phyloP scores from a whole-genome alignment of 2,329 filamentous ascomycete genomes.

The Proliferodiscus dingleyae region DNA sequence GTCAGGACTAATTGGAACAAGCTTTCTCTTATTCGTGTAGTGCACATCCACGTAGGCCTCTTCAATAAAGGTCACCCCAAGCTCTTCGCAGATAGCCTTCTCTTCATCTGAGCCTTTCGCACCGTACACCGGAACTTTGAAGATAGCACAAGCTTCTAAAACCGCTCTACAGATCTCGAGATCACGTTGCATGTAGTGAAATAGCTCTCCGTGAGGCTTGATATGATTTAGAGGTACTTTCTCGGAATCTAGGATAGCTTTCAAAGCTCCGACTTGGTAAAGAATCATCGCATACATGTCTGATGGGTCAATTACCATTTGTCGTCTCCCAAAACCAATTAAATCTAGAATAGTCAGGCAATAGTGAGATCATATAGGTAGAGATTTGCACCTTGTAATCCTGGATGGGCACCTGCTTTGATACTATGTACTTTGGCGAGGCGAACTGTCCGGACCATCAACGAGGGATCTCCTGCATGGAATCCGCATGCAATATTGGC shows the following conservation, averaged over 20 bases:
- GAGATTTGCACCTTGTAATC: no score
- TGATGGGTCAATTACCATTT: conserved; percentile 6
- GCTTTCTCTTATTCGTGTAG: conserved; percentile 20
- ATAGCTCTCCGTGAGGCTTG: conserved; percentile 6
- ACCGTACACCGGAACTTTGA: conserved; percentile 5
- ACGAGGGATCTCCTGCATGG: conserved; percentile 56
- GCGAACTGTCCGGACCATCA: conserved; percentile 56
- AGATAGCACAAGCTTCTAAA: conserved; percentile 3
- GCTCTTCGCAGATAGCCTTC: conserved; percentile 5
- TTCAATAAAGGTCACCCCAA: conserved; percentile 4
- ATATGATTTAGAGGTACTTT: conserved; percentile 5
- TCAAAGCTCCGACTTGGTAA: conserved; percentile 6
- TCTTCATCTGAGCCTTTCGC: conserved; percentile 3
- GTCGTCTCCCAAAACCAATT: conserved; percentile 4
- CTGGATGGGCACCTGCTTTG: conserved; percentile 57
- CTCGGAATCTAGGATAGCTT: conserved; percentile 4
- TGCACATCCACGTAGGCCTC: conserved; percentile 6
- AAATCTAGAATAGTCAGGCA: no score
- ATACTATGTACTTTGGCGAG: conserved; percentile 54
- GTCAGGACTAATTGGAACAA: conserved; percentile 21
- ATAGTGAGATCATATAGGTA: no score
- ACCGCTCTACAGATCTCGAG: conserved; percentile 7
- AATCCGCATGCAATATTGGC: conserved; percentile 60
- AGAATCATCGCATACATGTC: conserved; percentile 9
- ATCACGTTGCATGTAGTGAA: conserved; percentile 8